Base-by-base conservation (phyloP, 2,329 filamentous ascomycete genomes). In the Penicillium sp. region DNA sequence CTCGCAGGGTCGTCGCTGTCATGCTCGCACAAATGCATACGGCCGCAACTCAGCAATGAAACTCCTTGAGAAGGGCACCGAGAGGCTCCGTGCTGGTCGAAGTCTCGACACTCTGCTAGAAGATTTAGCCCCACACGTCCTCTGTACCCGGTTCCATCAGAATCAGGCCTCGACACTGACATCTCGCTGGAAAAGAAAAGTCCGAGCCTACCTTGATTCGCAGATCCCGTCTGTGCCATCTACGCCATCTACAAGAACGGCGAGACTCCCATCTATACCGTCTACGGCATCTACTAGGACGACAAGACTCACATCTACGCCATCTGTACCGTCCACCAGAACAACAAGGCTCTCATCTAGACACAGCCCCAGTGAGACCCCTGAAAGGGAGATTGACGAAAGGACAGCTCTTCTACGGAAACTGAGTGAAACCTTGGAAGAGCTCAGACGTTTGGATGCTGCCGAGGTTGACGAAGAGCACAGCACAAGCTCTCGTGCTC, bases 61-160 rank as follows among this genome's bases (percentile, higher is more conserved):
- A 7, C 54, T 67, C 13, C 57, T 67, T 1, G 36, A 57, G 8
- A 11, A 59, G 11, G 64, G 55, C 1, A 66, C 54, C 16, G 38
- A 53, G 9, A 31, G 51, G 1, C 34, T 65, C 22, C 52, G 36
- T 1, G 55, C 43, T 2, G 60, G 63, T 31, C 16, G 10, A 3
- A 39, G 18, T 21, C 60, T 64, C 18, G 32, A 60, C 22, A 39
- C 48, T 2, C 34, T 64, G 11, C 50, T 68, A 0, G 43, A 61
- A 32, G 42, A 62, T 13, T 27, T 69, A 7, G 65, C 65, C n/a
- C 61, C 62, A 22, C 31, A 57, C 31, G 60, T 62, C 8, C 41
- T 69, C 27, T 68, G 66, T 46, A 59, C 10, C 21, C 31, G 42
- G 2, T 56, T 40, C 3, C 65, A 67, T 42, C 62, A 67, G 32